Evolutionary conservation across 2,329 filamentous ascomycete species (phyloP).

Genomic region (Akanthomyces lecanii): DNA sequence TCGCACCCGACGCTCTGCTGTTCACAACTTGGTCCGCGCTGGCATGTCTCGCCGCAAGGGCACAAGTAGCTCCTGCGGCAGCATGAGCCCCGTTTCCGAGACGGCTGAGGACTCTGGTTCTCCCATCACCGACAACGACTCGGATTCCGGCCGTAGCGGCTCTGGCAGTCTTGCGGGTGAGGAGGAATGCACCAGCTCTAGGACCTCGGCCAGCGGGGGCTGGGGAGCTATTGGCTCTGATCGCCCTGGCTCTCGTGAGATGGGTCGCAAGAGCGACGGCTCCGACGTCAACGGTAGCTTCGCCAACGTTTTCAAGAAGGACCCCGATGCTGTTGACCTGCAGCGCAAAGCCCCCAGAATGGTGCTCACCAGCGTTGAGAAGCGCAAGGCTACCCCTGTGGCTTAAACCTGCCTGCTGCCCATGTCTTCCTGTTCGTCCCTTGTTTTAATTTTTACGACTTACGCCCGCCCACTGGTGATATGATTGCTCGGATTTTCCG

Average conservation of each 20-base stretch:
- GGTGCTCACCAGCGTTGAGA: conserved; percentile 83
- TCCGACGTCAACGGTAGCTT: conserved; percentile 57
- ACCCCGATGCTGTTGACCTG: conserved; percentile 49
- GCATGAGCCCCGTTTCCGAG: conserved; percentile 88
- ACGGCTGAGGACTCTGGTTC: conserved; percentile 63
- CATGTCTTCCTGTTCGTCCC: conserved; percentile 20
- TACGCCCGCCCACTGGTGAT: conserved; percentile 33
- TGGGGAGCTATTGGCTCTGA: conserved; percentile 83
- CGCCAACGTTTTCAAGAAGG: conserved; percentile 62
- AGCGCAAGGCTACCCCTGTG: conserved; percentile 59
- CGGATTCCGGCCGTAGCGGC: conserved; percentile 65
- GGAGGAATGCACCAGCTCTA: conserved; percentile 65
- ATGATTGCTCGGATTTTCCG: conserved; percentile 34
- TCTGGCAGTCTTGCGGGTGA: conserved; percentile 79
- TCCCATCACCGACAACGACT: conserved; percentile 68
- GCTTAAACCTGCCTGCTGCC: conserved; percentile 21
- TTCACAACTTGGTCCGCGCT: conserved; percentile 86
- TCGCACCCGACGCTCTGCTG: conserved; percentile 84
- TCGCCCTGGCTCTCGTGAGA: conserved; percentile 68
- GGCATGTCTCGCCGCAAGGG: conserved; percentile 81
- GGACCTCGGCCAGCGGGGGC: conserved; percentile 67
- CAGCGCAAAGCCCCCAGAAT: conserved; percentile 83
- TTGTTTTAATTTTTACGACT: conserved; percentile 31
- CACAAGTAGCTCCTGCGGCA: conserved; percentile 66
- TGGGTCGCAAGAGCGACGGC: conserved; percentile 58